Conservation (phyloP, 1,284 basidiomycete species). For the Sporisorium exsertum region DNA sequence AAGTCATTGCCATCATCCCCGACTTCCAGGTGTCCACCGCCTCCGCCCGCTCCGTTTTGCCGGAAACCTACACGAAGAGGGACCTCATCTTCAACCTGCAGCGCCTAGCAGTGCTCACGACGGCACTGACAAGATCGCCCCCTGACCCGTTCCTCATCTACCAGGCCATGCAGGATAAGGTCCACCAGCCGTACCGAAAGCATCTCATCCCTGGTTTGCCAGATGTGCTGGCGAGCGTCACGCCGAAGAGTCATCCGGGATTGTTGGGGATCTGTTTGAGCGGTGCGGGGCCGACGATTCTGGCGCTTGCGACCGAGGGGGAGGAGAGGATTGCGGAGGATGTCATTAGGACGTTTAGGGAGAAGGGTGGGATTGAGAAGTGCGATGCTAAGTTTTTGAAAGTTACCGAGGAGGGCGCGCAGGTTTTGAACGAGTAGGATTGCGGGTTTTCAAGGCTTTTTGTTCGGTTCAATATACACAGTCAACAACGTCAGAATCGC, state of each 20-base stretch:
- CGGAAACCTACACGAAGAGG: slow-evolving; percentile 83
- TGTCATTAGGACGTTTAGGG: slow-evolving; percentile 58
- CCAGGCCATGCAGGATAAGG: slow-evolving; percentile 98
- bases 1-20: slow-evolving; percentile 94
- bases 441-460: neutral
- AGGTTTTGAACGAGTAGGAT: slow-evolving; percentile 9
- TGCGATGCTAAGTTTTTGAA: slow-evolving; percentile 60
- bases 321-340: slow-evolving; percentile 57
- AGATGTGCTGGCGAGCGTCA: slow-evolving; percentile 79
- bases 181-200: slow-evolving; percentile 97
- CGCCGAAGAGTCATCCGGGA: slow-evolving; percentile 88
- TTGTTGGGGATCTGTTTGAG: slow-evolving; percentile 96
- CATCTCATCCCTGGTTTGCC: slow-evolving; percentile 84
- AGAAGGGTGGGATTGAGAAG: slow-evolving; percentile 55
- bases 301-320: slow-evolving; percentile 86
- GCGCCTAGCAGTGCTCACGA: slow-evolving; percentile 95
- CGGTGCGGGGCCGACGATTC: slow-evolving; percentile 95
- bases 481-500: no score
- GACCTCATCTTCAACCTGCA: slow-evolving; percentile 97
- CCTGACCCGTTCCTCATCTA: slow-evolving; percentile 95
- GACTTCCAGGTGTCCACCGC: slow-evolving; percentile 96
- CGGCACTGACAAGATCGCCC: slow-evolving; percentile 87
- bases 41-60: slow-evolving; percentile 89
- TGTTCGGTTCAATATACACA: neutral
- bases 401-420: slow-evolving; percentile 63